Base-by-base conservation (phyloP, 1,284 basidiomycete genomes). In the Ceratobasidium sp. region DNA sequence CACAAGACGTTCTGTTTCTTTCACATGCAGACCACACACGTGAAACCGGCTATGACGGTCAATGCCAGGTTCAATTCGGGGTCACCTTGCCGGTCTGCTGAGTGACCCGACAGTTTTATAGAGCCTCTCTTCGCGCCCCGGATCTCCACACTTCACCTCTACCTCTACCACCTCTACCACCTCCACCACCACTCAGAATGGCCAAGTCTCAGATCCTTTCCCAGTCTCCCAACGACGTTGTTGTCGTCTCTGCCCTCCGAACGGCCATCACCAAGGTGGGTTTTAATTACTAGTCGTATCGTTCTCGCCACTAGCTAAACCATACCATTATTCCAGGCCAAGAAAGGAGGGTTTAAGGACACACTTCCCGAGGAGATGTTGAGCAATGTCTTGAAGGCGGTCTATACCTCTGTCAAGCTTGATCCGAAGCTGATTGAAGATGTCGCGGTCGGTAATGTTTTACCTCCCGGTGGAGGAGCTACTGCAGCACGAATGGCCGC, bases 281-380 rank as follows among this genome's bases (percentile, higher is more conserved):
- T 17, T 23, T 81, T 26, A 46, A 61, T 23, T 57, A 4, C 46
- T 28, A 13, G 5, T 71, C 54, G 2, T 17, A 48, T 54, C 40
- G 50, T 10, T 23, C 38, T 42, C 15, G 50, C 68, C 40, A 42
- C 38, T 23, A 5, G 12, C 20, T 33, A 15, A 33, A 33, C 33
- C 2, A 33, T 33, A 33, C 4, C 33, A 4, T 2, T 33, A 1
- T 17, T 54, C 6, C 80, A 94, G 91, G 91, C 91, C 42, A 94
- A 90, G 85, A 98, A 97, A 85, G 97, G 97, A 77, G 96, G 95
- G 17, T 96, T 98, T 88, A 96, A 98, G 85, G 96, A 97, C 85
- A 95, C 94, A 38, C 89, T 91, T 68, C 95, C 96, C 13, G 97
- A 99, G 83, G 94, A 97, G 82, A 88, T 98, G 81, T 91, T 99